Evolutionary conservation across 169 alveolate species (phyloP), one percentile per base, ranked within the genome.

Genomic region (Cryptosporidium andersoni): DNA sequence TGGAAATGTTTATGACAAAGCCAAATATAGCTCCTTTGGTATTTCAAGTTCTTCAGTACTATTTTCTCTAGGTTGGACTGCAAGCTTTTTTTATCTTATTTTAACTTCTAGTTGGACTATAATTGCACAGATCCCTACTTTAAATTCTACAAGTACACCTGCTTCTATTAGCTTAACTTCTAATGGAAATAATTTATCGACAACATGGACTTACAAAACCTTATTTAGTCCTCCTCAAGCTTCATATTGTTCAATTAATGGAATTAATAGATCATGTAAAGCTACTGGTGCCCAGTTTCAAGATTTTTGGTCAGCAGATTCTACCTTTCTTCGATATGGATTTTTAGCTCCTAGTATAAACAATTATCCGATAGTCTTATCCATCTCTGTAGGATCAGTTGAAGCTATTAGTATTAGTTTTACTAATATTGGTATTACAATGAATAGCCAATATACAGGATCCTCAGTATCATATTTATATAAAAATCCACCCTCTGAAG

Each of bases 51-150:
- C 7, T 7, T 48, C 56, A 14, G 47, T 47, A 43, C 47, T 47
- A 5, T 64, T 74, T 6, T 43, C 85, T 3, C 34, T 74, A 16
- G 85, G 74, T n/a, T 74, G 85, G 85, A 74, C 85, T n/a, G 60
- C 55, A 48, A 47, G 64, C 4, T 74, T 74, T 34, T 58, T 74
- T 14, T 74, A 74, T 37, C 42, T 74, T 6, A 25, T 74, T 14
- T 60, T 74, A 14, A 64, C 62, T 34, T 43, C 85, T 8, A 58
- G 64, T 40, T 55, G 40, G 67, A 25, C 85, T 1, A 58, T 74
- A 25, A 43, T 74, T 8, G 85, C 85, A 12, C 14, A 52, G 42
- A 60, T 74, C 37, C 85, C 85, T 40, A 74, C 74, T 42, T 42
- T 25, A 48, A 63, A 16, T 36, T 58, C 55, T 43, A 48, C 51